Conservation (phyloP, 257 asterid genomes). For the Coffea canephora region DNA sequence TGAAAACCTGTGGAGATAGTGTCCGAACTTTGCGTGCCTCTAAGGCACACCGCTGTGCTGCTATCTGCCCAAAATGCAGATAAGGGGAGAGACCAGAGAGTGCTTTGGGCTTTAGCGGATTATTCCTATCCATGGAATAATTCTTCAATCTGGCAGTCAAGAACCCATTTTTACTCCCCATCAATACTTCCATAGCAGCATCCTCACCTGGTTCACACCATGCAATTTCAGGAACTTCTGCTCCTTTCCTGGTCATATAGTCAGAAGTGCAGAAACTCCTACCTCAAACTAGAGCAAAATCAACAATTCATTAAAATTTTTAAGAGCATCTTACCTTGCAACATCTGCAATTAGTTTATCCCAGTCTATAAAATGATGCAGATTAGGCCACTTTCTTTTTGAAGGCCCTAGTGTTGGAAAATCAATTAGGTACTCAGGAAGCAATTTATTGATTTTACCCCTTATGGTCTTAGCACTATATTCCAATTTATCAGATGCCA, state of each 20-base stretch:
- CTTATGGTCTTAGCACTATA: slow-evolving; percentile 85
- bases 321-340: slow-evolving; percentile 48
- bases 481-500: slow-evolving; percentile 84
- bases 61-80: slow-evolving; percentile 94
- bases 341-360: slow-evolving; percentile 53
- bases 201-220: slow-evolving; percentile 97
- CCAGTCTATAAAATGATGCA: slow-evolving; percentile 54
- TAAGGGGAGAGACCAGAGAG: slow-evolving; percentile 95
- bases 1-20: slow-evolving; percentile 59
- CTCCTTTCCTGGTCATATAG: slow-evolving; percentile 65
- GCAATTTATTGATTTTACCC: slow-evolving; percentile 71
- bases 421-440: slow-evolving; percentile 72
- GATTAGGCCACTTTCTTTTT: slow-evolving; percentile 48
- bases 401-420: slow-evolving; percentile 58
- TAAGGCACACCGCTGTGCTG: slow-evolving; percentile 88
- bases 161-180: slow-evolving; percentile 70
- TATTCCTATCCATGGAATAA: slow-evolving; percentile 74
- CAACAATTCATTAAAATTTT: slow-evolving; percentile 16
- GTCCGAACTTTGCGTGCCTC: slow-evolving; percentile 75
- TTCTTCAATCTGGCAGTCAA: slow-evolving; percentile 60
- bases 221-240: slow-evolving; percentile 92
- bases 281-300: slow-evolving; percentile 13
- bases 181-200: slow-evolving; percentile 66
- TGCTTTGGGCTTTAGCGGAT: slow-evolving; percentile 81
- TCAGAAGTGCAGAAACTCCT: slow-evolving; percentile 23